Percentiles rank a stretch among this genome's conserved stretches.
Conservation (phyloP, 2,329 filamentous ascomycete species). For the Aspergillus proliferans region DNA sequence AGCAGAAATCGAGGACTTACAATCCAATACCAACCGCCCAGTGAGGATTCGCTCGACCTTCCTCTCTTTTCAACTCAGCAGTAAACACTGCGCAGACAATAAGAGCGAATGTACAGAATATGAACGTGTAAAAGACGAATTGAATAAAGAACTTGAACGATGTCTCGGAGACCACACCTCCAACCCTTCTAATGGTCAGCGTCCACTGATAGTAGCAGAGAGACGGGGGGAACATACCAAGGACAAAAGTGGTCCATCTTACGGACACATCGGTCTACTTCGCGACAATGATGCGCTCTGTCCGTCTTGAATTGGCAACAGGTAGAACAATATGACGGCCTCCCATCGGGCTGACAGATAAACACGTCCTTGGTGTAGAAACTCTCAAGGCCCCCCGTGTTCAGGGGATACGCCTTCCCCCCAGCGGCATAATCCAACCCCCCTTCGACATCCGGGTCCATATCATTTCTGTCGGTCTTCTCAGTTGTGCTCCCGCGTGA, state of each 20-base stretch:
- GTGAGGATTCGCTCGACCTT: constrained; percentile 48
- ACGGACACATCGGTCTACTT: constrained; percentile 70
- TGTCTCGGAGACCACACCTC: constrained; percentile 80
- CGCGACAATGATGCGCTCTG: constrained; percentile 77
- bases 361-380: constrained; percentile 83
- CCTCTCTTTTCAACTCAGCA: constrained; percentile 46
- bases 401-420: constrained; percentile 35
- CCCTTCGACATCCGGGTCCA: constrained; percentile 26
- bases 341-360: constrained; percentile 72
- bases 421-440: constrained; percentile 18
- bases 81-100: constrained; percentile 60
- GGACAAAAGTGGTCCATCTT: constrained; percentile 98
- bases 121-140: constrained; percentile 66
- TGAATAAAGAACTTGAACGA: constrained; percentile 90
- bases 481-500: constrained; percentile 17
- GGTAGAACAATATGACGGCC: constrained; percentile 78
- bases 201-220: no score
- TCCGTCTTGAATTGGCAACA: constrained; percentile 88
- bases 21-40: constrained; percentile 63
- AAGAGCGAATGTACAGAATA: constrained; percentile 62
- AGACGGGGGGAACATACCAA: constrained; percentile 44
- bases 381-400: constrained; percentile 62
- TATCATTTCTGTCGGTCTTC: constrained; percentile 13
- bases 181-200: constrained; percentile 55
- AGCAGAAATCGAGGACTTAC: constrained; percentile 27